These are phyloP conservation scores for Bretziella fagacearum DNA, from an alignment of 2,329 filamentous ascomycete genomes.

Conservation along the genomic window DNA sequence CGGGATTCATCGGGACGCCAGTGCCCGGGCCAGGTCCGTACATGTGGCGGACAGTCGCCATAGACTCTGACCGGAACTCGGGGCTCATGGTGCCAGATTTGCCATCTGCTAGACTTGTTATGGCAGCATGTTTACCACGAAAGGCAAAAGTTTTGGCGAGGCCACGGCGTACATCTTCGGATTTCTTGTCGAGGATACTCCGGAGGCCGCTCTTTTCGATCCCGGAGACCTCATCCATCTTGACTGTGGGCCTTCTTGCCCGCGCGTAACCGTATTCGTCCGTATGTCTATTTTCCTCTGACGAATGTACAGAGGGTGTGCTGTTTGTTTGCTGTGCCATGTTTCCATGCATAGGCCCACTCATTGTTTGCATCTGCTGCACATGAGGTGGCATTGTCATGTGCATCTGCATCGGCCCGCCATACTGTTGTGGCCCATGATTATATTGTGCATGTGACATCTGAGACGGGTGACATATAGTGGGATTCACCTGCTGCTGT, in stretches of 20 bases:
- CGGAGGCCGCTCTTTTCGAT: slow-evolving; percentile 39
- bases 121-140: slow-evolving; percentile 28
- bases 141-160: slow-evolving; percentile 38
- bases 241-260: slow-evolving; percentile 27
- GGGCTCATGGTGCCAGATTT: slow-evolving; percentile 6
- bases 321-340: no score
- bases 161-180: slow-evolving; percentile 36
- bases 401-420: no score
- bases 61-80: slow-evolving; percentile 16
- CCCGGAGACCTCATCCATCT: slow-evolving; percentile 33
- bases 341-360: no score
- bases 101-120: slow-evolving; percentile 17
- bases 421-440: no score
- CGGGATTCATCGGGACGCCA: neutral
- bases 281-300: neutral
- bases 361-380: no score
- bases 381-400: no score
- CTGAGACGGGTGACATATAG: no score
- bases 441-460: no score
- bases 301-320: no score
- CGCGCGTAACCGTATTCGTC: slow-evolving; percentile 30
- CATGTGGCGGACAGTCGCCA: slow-evolving; percentile 17
- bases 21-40: no score
- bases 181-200: slow-evolving; percentile 36
- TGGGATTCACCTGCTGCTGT: no score